These are phyloP conservation scores for Debaryomycetaceae sp. DNA, from an alignment of 1,139 yeast genomes.

Conservation along the genomic window DNA sequence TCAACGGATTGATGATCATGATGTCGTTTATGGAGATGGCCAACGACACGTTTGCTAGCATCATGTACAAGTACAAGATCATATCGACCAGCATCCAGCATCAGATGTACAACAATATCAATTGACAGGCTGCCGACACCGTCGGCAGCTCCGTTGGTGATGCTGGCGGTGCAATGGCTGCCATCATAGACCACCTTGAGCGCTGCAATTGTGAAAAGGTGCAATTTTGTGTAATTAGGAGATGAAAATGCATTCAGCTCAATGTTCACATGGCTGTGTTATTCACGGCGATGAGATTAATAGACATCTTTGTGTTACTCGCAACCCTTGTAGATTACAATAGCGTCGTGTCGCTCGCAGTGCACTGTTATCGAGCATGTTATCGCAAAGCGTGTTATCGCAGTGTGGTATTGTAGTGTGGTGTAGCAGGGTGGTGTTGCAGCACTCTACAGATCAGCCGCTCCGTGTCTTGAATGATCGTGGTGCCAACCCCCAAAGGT, in stretches of 20 bases:
- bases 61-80: conserved; percentile 20
- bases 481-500: too few relatives aligned
- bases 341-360: too few relatives aligned
- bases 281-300: neutral
- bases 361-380: too few relatives aligned
- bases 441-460: too few relatives aligned
- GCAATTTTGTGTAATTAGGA: neutral
- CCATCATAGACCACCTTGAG: too few relatives aligned
- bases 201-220: too few relatives aligned
- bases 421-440: too few relatives aligned
- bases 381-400: too few relatives aligned
- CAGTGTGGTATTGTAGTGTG: too few relatives aligned
- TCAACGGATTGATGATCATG: conserved; percentile 24
- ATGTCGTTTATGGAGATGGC: conserved; percentile 22
- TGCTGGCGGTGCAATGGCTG: neutral
- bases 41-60: conserved; percentile 17
- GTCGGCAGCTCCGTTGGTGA: neutral
- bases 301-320: neutral
- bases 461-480: too few relatives aligned
- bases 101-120: conserved; percentile 29
- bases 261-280: neutral
- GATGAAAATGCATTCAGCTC: neutral
- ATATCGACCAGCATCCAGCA: conserved; percentile 24
- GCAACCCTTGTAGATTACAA: neutral
- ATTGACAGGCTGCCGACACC: conserved; percentile 9